These are phyloP conservation scores for Danielia reshetovae DNA, from an alignment of 805 yeast species.

Conservation along the genomic window DNA sequence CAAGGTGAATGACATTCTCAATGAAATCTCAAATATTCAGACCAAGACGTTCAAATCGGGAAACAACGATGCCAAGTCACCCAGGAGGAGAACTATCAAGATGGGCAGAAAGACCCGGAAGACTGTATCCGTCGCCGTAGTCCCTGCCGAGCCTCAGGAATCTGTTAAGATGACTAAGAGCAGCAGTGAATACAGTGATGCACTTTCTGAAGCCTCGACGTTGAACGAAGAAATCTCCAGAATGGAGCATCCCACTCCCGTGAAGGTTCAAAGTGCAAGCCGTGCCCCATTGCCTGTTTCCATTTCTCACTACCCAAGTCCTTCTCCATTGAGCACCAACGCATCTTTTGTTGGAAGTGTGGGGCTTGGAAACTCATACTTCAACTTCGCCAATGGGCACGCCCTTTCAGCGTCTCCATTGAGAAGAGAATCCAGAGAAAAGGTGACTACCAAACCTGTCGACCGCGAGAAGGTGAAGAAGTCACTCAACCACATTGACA, in stretches of 20 bases:
- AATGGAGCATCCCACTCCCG: constrained; percentile 15
- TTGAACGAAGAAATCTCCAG: constrained; percentile 2
- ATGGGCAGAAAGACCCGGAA: constrained; percentile 13
- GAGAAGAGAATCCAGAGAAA: constrained; percentile 12
- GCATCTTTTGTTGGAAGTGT: constrained; percentile 28
- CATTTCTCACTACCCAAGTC: constrained; percentile 1
- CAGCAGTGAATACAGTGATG: constrained; percentile 3
- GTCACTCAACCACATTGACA: constrained; percentile 30
- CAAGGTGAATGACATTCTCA: constrained; percentile 34
- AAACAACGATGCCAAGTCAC: constrained; percentile 29
- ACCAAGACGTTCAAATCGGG: constrained; percentile 33
- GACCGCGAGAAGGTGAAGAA: constrained; percentile 13
- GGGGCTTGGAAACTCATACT: constrained; percentile 38
- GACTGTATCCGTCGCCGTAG: constrained; percentile 1
- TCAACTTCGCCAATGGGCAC: constrained; percentile 24
- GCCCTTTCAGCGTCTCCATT: constrained; percentile 29
- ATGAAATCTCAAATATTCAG: constrained; percentile 45
- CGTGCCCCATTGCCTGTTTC: constrained; percentile 5
- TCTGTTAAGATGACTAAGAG: background rate
- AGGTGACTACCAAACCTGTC: constrained; percentile 5
- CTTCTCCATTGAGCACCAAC: constrained; percentile 17
- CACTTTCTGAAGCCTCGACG: constrained; percentile 9
- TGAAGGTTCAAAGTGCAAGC: constrained; percentile 3
- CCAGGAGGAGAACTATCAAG: constrained; percentile 40
- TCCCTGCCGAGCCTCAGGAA: background rate